These are phyloP conservation scores for Eragrostis curvula DNA, from an alignment of 176 grass and related monocot genomes.

Conservation along the genomic window DNA sequence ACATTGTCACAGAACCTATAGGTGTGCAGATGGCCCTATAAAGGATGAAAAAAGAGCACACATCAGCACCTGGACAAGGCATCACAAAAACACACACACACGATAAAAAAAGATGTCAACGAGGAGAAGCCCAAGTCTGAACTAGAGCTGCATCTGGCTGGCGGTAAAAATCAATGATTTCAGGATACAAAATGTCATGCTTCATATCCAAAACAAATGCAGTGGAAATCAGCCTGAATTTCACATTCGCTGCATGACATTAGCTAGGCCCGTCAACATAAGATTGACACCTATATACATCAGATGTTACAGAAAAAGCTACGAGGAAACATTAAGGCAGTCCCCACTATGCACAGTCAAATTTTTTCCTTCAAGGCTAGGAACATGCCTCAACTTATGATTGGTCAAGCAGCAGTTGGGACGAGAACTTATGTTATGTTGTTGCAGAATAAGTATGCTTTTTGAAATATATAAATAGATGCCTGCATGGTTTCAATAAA, in stretches of 20 bases:
- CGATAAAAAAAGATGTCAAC: neutral
- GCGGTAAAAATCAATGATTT: neutral
- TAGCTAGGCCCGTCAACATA: neutral
- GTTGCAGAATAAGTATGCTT: neutral
- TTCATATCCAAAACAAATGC: neutral
- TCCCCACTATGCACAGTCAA: neutral
- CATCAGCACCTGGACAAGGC: neutral
- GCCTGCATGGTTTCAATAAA: neutral
- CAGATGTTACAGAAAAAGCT: neutral
- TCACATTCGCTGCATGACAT: neutral
- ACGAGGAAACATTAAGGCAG: neutral
- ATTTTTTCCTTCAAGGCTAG: neutral
- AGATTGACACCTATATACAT: neutral
- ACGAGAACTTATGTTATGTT: neutral
- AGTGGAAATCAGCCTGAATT: neutral
- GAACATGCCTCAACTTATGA: neutral
- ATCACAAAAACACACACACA: neutral
- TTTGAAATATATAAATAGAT: neutral
- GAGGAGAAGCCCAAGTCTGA: neutral
- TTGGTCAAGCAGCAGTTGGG: neutral
- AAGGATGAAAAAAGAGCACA: neutral
- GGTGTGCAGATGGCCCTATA: constrained; percentile 91
- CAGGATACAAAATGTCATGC: neutral
- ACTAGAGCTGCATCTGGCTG: neutral
- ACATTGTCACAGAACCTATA: constrained; percentile 99